Conservation (phyloP, 1,284 basidiomycete species). For the Apiotrichum porosum region DNA sequence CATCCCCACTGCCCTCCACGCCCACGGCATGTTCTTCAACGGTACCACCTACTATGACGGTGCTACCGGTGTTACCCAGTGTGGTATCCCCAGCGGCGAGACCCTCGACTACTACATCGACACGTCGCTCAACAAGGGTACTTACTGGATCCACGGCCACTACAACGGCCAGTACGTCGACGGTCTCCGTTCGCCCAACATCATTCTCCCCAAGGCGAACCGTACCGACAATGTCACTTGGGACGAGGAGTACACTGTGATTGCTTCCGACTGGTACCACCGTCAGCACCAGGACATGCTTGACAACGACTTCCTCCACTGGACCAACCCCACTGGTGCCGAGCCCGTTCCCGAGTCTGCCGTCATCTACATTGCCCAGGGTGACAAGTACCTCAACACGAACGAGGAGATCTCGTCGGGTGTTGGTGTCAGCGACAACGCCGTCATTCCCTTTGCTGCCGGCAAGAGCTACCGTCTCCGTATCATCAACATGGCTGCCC, state of each 20-base stretch:
- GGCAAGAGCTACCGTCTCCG: constrained; percentile 67
- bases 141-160: constrained; percentile 77
- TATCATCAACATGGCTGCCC: constrained; percentile 67
- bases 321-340: constrained; percentile 68
- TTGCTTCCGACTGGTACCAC: constrained; percentile 78
- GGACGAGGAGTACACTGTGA: constrained; percentile 85
- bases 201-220: constrained; percentile 60
- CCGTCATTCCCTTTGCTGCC: constrained; percentile 72
- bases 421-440: constrained; percentile 65
- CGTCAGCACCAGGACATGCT: constrained; percentile 61
- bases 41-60: constrained; percentile 81
- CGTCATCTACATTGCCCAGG: constrained; percentile 72
- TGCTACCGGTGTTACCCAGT: constrained; percentile 74
- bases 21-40: constrained; percentile 93
- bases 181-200: constrained; percentile 52
- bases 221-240: constrained; percentile 57
- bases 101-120: constrained; percentile 75
- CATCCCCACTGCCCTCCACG: constrained; percentile 57
- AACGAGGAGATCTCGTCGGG: constrained; percentile 46
- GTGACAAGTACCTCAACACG: constrained; percentile 63
- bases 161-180: constrained; percentile 74
- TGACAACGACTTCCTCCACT: constrained; percentile 66
- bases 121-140: constrained; percentile 57
- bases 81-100: constrained; percentile 74
- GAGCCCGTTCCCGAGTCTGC: constrained; percentile 84